Base-by-base conservation (phyloP, 2,329 filamentous ascomycete species). In the Colletotrichum filicis region DNA sequence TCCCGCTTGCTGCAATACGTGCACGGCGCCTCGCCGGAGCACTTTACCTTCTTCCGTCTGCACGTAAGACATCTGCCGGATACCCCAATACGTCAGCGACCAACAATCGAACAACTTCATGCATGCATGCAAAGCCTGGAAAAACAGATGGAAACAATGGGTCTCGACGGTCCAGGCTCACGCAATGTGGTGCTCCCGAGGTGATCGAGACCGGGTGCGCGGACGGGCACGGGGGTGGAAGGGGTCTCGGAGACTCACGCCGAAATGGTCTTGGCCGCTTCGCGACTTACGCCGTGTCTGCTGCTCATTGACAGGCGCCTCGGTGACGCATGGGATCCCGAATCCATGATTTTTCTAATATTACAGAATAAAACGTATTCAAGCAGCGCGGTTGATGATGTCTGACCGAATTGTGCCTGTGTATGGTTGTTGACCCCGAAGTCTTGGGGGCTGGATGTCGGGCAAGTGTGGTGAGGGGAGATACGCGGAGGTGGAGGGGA, bases 31-130 rank as follows among this genome's bases (percentile, higher is more conserved):
- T 64, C 58, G 28, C 74, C 74, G 22, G 74, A 71, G 64, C 74
- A 75, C 26, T 75, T 75, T 11, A 75, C 65, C 64, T 74, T 75
- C 11, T 68, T 70, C 22, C 72, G 66, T 5, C 74, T 56, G 30
- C 74, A 75, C 1, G 75, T 75, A 16, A 74, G 28, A 35, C 75
- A 76, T 8, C 75, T 52, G 42, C 28, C 12, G 32, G 32, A 46
- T 22, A 26, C 6, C 52, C 16, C 7, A 7, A 30, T 19, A n/a
- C n/a, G 55, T 26, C 26, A 32, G 11, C 5, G 24, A 30, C 14
- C 2, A 19, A 32, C 5, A 7, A 7, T 46, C 19, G 19, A 49
- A 49, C 19, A 42, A 42, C 37, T 42, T 16, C 16, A 42, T 19
- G 37, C 37, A 8, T 7, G 37, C 37, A 42, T 16, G 16, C 37